A percentile compares a stretch with the other conserved stretches of the same genome.
phyloP scores from a whole-genome alignment of 345 rosid species.

The Bruguiera parviflora region DNA sequence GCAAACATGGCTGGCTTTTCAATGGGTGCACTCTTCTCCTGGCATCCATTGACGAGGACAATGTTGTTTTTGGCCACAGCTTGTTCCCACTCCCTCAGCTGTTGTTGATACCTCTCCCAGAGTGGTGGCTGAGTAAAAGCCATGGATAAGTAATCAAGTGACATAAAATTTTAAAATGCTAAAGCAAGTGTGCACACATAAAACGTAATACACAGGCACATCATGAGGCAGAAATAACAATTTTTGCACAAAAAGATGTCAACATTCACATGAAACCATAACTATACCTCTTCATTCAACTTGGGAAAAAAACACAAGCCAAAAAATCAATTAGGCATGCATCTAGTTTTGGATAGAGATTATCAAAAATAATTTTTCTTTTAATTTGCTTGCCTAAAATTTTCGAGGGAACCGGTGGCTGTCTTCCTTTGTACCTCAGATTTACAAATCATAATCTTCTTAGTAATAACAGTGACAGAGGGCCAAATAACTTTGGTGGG shows the following conservation, averaged over 20 bases:
- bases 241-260: neutral
- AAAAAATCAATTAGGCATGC: too few relatives aligned
- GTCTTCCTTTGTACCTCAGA: too few relatives aligned
- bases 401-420: too few relatives aligned
- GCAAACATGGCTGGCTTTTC: conserved; percentile 97
- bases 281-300: too few relatives aligned
- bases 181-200: neutral
- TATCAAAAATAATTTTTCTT: too few relatives aligned
- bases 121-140: conserved; percentile 63
- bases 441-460: too few relatives aligned
- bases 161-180: neutral
- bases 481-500: too few relatives aligned
- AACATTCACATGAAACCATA: too few relatives aligned
- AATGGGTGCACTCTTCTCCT: conserved; percentile 37
- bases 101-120: conserved; percentile 87
- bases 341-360: too few relatives aligned
- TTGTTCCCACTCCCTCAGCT: conserved; percentile 78
- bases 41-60: conserved; percentile 41
- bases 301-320: too few relatives aligned
- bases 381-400: too few relatives aligned
- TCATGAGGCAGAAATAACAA: neutral
- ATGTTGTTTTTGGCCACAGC: conserved; percentile 42
- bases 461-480: too few relatives aligned
- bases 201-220: neutral
- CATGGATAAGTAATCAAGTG: neutral